Conservation (phyloP, 1,284 basidiomycete genomes). For the Melanopsichium pennsylvanicum region DNA sequence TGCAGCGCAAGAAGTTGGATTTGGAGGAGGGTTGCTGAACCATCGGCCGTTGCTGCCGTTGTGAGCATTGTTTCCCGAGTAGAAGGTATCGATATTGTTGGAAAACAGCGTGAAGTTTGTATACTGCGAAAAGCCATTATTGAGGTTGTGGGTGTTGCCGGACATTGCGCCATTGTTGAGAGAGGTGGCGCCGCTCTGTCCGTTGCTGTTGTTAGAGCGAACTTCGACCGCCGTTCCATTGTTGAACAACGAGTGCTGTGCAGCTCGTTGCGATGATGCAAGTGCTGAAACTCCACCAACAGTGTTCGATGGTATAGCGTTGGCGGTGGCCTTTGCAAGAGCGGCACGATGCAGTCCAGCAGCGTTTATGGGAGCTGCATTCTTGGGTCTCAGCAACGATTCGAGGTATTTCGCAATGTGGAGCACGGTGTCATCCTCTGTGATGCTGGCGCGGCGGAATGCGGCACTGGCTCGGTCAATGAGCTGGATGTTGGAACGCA, state of each 20-base stretch:
- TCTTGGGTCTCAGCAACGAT: conserved; percentile 35
- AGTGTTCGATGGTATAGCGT: too few species aligned
- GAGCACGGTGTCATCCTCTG: conserved; percentile 35
- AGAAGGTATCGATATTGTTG: conserved; percentile 31
- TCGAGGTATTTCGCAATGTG: conserved; percentile 44
- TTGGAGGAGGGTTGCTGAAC: too few species aligned
- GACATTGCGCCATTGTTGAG: too few species aligned
- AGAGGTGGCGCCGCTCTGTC: background rate
- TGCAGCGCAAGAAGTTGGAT: too few species aligned
- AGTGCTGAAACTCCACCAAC: too few species aligned
- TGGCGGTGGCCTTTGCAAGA: too few species aligned
- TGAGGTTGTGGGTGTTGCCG: background rate
- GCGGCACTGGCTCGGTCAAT: conserved; percentile 40
- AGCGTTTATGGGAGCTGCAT: conserved; percentile 14
- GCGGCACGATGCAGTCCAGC: too few species aligned
- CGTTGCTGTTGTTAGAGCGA: too few species aligned
- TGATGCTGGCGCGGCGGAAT: conserved; percentile 35
- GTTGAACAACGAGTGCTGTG: background rate
- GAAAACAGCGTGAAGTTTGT: conserved; percentile 33
- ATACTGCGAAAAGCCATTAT: conserved; percentile 16
- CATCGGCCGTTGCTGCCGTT: conserved; percentile 1
- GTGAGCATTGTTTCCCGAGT: conserved; percentile 8
- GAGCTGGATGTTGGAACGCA: conserved; percentile 38
- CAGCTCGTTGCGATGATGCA: background rate
- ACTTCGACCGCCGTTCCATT: too few species aligned